Evolutionary conservation across 768 basidiomycete genomes (phyloP), one percentile per base, ranked within the genome.

Genomic region (Strobilomyces echinocephalus): DNA sequence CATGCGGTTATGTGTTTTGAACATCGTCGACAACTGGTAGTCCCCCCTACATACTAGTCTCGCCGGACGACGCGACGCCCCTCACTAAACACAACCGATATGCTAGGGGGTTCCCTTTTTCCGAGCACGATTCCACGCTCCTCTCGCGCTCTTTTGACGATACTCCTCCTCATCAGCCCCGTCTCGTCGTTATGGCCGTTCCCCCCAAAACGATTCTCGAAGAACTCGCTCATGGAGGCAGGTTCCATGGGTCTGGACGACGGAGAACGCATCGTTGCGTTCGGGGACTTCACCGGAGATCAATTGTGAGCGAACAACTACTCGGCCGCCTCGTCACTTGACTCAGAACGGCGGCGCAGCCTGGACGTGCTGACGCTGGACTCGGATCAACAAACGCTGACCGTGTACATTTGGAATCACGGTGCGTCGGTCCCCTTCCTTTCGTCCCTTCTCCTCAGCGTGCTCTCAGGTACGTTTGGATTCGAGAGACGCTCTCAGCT

Each of bases 221-320:
- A 84, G 49, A 95, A 94, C 62, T 79, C 87, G 0, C 77, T 97
- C 48, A 74, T 97, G 46, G 76, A 82, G 55, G 86, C 92, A 3
- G 95, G 93, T 8, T 72, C 84, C 1, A 74, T 95, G 68, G 95
- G 94, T 2, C 71, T 97, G 31, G 78, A 79, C 44, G 78, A 76
- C n/a, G 79, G 82, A 49, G 84, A 82, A 26, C 78, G 88, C 48
- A 79, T 97, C 18, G 78, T 91, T 55, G 95, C 94, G 8, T 90
- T 91, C 62, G 97, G 94, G 31, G 95, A 99, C 73, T 95, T 95
- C 69, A 84, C 97, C 68, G 94, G 91, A 5, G 93, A 98, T 69
- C 94, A 97, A 68, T 88, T 90, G 93, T 97, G 67, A 66, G 90
- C 73, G 18, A 54, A 40, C 44, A 36, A 16, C 16, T 5, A 10